Evolutionary conservation across 2,329 filamentous ascomycete genomes (phyloP).

Genomic region (Chrysoporthe cubensis): DNA sequence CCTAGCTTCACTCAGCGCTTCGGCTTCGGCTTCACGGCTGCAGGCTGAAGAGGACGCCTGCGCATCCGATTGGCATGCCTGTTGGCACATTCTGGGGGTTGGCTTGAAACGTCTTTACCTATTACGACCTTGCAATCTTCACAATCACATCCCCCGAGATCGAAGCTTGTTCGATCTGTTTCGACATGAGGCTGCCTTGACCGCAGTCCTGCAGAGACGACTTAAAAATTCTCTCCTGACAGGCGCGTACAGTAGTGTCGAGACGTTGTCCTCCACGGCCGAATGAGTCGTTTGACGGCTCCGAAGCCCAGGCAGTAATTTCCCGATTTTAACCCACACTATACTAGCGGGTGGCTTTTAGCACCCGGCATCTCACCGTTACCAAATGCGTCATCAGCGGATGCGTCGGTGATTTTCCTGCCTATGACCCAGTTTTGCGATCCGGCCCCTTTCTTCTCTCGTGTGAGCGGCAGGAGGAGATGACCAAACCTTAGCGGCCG

Average conservation of each 20-base stretch:
- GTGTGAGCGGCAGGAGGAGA: not conserved
- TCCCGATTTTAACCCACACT: not conserved
- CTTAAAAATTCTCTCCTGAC: not conserved
- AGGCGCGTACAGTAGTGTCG: not conserved
- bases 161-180: not conserved
- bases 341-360: not conserved
- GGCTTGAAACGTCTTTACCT: constrained; percentile 8
- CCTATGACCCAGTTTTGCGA: not conserved
- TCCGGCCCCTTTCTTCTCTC: not conserved
- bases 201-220: not conserved
- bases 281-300: not conserved
- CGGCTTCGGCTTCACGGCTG: constrained; percentile 1
- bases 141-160: not conserved
- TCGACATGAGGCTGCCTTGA: not conserved
- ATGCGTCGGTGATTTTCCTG: not conserved
- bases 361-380: constrained; percentile 18
- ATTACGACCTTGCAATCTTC: constrained; percentile 20
- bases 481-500: not conserved
- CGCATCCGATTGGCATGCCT: constrained; percentile 14
- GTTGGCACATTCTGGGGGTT: not conserved
- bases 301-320: constrained; percentile 9
- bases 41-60: constrained; percentile 22
- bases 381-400: not conserved
- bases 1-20: constrained; percentile 9
- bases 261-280: not conserved